Evolutionary conservation across 2,329 filamentous ascomycete genomes (phyloP).

Genomic region (Fusarium neocosmosporiellum): DNA sequence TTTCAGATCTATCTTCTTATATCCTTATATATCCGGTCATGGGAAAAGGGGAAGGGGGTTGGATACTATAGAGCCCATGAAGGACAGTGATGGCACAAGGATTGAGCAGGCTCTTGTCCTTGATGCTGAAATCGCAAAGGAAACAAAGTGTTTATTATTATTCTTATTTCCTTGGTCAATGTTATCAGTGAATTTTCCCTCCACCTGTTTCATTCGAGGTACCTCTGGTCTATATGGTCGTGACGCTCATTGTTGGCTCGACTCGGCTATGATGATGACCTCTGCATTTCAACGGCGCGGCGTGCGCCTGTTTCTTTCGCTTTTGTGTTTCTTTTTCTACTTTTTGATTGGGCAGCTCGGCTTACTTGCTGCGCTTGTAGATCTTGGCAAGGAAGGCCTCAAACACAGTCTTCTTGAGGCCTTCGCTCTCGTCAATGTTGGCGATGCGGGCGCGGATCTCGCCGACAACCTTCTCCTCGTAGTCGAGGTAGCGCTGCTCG

Average conservation of each 20-base stretch:
- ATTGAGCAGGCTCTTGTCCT: slow-evolving; percentile 23
- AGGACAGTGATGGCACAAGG: slow-evolving; percentile 1
- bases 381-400: slow-evolving; percentile 94
- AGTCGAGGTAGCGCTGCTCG: slow-evolving; percentile 84
- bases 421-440: slow-evolving; percentile 84
- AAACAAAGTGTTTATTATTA: slow-evolving; percentile 9
- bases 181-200: not conserved
- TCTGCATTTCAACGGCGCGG: slow-evolving; percentile 7
- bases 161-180: not conserved
- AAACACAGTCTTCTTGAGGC: slow-evolving; percentile 91
- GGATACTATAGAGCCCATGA: not conserved
- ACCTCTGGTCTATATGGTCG: slow-evolving; percentile 26
- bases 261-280: slow-evolving; percentile 11
- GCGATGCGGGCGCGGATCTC: slow-evolving; percentile 82
- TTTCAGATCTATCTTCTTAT: not conserved
- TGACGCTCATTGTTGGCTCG: slow-evolving; percentile 12
- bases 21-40: slow-evolving; percentile 1
- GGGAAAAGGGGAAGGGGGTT: not conserved
- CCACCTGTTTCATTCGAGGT: slow-evolving; percentile 19
- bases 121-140: slow-evolving; percentile 7
- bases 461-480: slow-evolving; percentile 87
- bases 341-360: not conserved
- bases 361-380: slow-evolving; percentile 96
- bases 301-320: not conserved
- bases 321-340: slow-evolving; percentile 12